Conservation (phyloP, 148 eudicot genomes). For the Bassia scoparia region DNA sequence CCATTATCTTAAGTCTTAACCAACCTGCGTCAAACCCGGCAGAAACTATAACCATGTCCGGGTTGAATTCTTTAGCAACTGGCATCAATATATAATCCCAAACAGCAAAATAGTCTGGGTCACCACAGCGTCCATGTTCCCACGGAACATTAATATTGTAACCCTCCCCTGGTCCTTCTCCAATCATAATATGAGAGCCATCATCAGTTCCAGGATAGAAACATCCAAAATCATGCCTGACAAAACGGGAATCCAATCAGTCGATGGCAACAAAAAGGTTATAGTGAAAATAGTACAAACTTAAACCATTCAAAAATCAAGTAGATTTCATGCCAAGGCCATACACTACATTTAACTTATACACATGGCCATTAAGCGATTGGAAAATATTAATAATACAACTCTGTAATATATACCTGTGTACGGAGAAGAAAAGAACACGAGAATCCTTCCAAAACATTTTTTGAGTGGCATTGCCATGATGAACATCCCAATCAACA, state of each 20-base stretch:
- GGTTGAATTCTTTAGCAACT: slow-evolving; percentile 88
- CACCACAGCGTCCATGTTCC: slow-evolving; percentile 89
- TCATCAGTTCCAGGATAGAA: slow-evolving; percentile 87
- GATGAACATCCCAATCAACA: slow-evolving; percentile 99
- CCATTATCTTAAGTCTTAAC: too few species aligned
- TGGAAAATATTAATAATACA: background rate
- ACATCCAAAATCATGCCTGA: slow-evolving; percentile 80
- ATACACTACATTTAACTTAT: background rate
- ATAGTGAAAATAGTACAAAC: background rate
- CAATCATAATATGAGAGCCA: slow-evolving; percentile 83
- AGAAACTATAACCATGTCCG: slow-evolving; percentile 78
- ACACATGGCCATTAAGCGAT: background rate
- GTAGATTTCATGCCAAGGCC: background rate
- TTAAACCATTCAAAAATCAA: background rate
- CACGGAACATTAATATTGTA: slow-evolving; percentile 97
- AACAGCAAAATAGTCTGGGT: slow-evolving; percentile 90
- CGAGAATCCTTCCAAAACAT: slow-evolving; percentile 91
- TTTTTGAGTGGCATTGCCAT: slow-evolving; percentile 96
- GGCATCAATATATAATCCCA: slow-evolving; percentile 90
- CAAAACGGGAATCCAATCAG: slow-evolving; percentile 13
- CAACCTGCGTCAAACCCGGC: slow-evolving; percentile 99
- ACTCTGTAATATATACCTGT: slow-evolving; percentile 47
- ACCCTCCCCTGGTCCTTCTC: slow-evolving; percentile 81
- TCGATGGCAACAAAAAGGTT: background rate
- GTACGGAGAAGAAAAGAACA: slow-evolving; percentile 94